phyloP scores from a whole-genome alignment of 2,329 filamentous ascomycete genomes.

The Dothideomycetes sp. region DNA sequence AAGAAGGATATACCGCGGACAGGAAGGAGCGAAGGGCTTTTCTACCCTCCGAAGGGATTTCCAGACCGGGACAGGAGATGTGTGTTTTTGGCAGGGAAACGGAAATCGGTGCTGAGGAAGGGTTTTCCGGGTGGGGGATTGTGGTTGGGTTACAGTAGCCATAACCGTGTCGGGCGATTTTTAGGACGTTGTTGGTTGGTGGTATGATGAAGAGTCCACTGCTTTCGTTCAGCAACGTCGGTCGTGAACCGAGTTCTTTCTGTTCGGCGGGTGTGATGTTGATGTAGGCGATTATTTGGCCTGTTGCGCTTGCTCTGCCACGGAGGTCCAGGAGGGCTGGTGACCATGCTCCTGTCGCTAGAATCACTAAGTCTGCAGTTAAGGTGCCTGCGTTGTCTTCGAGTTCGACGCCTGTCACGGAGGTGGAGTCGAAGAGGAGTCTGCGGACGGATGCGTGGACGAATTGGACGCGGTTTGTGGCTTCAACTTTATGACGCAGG shows the following conservation, averaged over 20 bases:
- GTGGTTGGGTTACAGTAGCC: conserved; percentile 40
- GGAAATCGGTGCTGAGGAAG: conserved; percentile 28
- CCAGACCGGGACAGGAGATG: conserved; percentile 31
- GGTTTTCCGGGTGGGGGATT: conserved; percentile 39
- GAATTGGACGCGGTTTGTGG: conserved; percentile 44
- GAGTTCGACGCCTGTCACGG: conserved; percentile 52
- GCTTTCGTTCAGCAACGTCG: conserved; percentile 63
- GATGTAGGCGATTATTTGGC: conserved; percentile 72
- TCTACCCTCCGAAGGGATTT: conserved; percentile 54
- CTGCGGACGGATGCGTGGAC: conserved; percentile 40
- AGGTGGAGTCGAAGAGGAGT: conserved; percentile 28
- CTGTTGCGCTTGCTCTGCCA: conserved; percentile 69
- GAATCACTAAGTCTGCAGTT: conserved; percentile 61
- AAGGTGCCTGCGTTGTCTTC: conserved; percentile 38
- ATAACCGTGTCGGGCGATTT: conserved; percentile 43
- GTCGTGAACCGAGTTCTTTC: conserved; percentile 52
- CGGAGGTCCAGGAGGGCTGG: conserved; percentile 66
- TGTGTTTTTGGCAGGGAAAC: conserved; percentile 43
- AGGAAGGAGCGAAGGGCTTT: conserved; percentile 53
- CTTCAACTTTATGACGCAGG: conserved; percentile 46
- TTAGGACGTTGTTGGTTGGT: conserved; percentile 41
- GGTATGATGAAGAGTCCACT: conserved; percentile 68
- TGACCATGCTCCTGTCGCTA: conserved; percentile 85
- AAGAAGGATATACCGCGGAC: conserved; percentile 39
- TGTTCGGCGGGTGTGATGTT: conserved; percentile 65